phyloP scores from a whole-genome alignment of 176 grass and related monocot species.

The Alloteropsis semialata region DNA sequence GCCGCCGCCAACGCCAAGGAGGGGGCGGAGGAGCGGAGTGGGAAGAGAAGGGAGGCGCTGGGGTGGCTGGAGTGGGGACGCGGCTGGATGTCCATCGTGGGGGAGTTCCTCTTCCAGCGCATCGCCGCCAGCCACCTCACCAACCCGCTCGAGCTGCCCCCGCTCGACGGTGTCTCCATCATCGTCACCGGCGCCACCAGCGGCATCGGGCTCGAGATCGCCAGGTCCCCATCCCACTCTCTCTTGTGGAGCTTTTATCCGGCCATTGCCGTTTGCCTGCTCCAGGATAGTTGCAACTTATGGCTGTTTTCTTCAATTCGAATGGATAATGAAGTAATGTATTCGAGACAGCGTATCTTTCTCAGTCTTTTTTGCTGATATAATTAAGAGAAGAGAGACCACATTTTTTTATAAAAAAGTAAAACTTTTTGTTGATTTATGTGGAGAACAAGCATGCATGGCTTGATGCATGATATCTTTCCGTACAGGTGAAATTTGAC shows the following conservation, averaged over 20 bases:
- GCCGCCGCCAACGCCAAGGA: neutral
- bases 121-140: slow-evolving; percentile 94
- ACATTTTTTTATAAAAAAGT: neutral
- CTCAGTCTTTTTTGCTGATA: neutral
- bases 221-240: slow-evolving; percentile 40
- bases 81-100: slow-evolving; percentile 60
- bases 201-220: slow-evolving; percentile 94
- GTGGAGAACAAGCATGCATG: neutral
- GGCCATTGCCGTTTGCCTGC: neutral
- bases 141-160: slow-evolving; percentile 74
- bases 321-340: neutral
- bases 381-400: neutral
- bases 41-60: slow-evolving; percentile 59
- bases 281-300: neutral
- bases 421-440: neutral
- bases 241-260: neutral
- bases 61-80: slow-evolving; percentile 91
- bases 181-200: slow-evolving; percentile 88
- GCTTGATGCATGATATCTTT: neutral
- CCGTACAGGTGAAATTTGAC: neutral
- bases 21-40: neutral
- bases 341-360: neutral
- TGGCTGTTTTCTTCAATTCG: neutral
- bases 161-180: slow-evolving; percentile 69
- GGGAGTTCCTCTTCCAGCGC: slow-evolving; percentile 97